These are phyloP conservation scores for Angophora floribunda DNA, from an alignment of 345 rosid genomes.

Conservation along the genomic window DNA sequence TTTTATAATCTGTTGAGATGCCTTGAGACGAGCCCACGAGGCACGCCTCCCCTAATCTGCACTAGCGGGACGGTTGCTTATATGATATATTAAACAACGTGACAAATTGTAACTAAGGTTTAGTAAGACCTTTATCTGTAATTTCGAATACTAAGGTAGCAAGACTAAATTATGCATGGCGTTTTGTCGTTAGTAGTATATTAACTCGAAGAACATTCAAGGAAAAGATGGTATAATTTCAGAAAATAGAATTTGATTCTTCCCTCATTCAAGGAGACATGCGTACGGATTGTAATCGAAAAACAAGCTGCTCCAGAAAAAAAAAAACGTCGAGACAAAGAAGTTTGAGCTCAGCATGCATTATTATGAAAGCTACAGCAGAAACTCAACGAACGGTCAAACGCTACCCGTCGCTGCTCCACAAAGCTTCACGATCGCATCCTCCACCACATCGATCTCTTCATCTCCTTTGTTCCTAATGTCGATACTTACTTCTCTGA, in stretches of 20 bases:
- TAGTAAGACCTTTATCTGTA: not conserved
- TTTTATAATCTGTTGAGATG: not conserved
- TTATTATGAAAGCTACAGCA: not conserved
- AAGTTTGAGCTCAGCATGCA: not conserved
- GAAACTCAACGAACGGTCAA: not conserved
- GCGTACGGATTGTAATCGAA: not conserved
- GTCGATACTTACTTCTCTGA: not conserved
- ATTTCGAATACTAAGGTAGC: not conserved
- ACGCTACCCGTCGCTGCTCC: not conserved
- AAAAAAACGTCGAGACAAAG: not conserved
- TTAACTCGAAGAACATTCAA: not conserved
- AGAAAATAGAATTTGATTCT: not conserved
- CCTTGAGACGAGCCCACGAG: not conserved
- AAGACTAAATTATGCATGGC: not conserved
- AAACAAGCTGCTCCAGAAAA: not conserved
- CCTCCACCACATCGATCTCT: not conserved
- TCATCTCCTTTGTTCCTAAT: not conserved
- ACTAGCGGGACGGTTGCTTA: not conserved
- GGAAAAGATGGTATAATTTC: not conserved
- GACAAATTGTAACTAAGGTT: not conserved
- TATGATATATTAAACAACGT: not conserved
- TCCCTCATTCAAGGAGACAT: not conserved
- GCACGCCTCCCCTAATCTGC: not conserved
- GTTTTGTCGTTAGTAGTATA: not conserved
- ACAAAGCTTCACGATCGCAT: not conserved